phyloP scores from a whole-genome alignment of 2,329 filamentous ascomycete species.

The Fusarium verrucosum region DNA sequence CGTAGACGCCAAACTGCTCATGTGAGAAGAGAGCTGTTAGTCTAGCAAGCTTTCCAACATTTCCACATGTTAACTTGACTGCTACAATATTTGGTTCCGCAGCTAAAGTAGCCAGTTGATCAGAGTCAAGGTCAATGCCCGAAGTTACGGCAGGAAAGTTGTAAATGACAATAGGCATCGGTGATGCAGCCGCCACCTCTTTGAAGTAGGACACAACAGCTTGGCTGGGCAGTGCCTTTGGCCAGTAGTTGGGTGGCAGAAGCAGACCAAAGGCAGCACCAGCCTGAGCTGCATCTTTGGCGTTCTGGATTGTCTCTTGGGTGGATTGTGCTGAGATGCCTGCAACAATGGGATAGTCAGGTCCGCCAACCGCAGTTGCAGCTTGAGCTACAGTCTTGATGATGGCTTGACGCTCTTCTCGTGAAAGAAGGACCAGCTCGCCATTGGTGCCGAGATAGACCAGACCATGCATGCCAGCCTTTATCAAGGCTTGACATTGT shows the following conservation, averaged over 20 bases:
- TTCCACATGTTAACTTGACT: conserved; percentile 74
- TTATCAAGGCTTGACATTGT: conserved; percentile 54
- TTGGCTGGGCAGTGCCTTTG: conserved; percentile 58
- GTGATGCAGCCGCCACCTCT: conserved; percentile 67
- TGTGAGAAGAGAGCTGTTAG: conserved; percentile 55
- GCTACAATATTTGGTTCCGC: conserved; percentile 73
- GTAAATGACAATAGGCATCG: conserved; percentile 74
- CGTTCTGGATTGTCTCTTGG: conserved; percentile 70
- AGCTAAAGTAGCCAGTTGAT: conserved; percentile 66
- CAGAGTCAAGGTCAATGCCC: conserved; percentile 72
- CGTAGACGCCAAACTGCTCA: conserved; percentile 55
- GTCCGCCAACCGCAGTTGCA: conserved; percentile 48
- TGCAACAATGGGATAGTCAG: conserved; percentile 55
- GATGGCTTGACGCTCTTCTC: conserved; percentile 54
- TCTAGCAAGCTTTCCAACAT: conserved; percentile 73
- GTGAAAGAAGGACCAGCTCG: conserved; percentile 55
- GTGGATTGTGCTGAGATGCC: conserved; percentile 62
- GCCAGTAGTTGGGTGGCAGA: conserved; percentile 80
- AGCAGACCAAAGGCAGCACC: conserved; percentile 80
- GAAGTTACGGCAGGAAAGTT: conserved; percentile 73
- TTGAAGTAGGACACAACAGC: conserved; percentile 72
- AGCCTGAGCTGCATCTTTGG: conserved; percentile 71
- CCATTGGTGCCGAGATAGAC: conserved; percentile 59
- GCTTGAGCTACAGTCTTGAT: conserved; percentile 52
- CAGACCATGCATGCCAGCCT: conserved; percentile 56